Conservation (phyloP, 768 basidiomycete species). For the Porpolomopsis calyptriformis region DNA sequence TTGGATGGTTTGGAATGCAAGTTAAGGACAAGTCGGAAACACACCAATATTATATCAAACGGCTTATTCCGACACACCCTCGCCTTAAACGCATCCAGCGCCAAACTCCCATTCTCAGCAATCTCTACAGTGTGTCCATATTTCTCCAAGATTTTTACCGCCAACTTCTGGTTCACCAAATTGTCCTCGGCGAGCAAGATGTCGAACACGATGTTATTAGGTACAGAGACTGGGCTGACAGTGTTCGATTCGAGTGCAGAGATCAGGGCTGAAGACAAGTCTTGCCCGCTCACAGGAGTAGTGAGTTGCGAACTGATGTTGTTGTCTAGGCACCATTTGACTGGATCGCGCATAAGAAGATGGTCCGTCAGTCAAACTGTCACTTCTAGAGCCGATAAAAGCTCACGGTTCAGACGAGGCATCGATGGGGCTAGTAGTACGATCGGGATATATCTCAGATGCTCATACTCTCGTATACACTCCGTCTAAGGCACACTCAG, state of each 20-base stretch:
- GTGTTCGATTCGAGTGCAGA: constrained; percentile 94
- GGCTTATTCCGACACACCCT: constrained; percentile 59
- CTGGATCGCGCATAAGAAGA: constrained; percentile 27
- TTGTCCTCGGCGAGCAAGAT: constrained; percentile 97
- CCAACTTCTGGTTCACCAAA: constrained; percentile 89
- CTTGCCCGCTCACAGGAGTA: constrained; percentile 78
- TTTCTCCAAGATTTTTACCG: constrained; percentile 92
- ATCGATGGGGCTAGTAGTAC: constrained; percentile 78
- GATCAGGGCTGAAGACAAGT: constrained; percentile 84
- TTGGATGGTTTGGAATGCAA: too few species aligned
- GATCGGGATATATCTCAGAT: constrained; percentile 92
- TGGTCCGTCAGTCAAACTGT: constrained; percentile 10
- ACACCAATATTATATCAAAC: constrained; percentile 85
- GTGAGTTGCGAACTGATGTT: constrained; percentile 93
- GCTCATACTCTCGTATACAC: constrained; percentile 81
- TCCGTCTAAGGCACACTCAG: constrained; percentile 52
- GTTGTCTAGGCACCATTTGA: constrained; percentile 96
- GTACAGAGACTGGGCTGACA: constrained; percentile 74
- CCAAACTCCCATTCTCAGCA: constrained; percentile 92
- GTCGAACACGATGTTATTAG: constrained; percentile 80
- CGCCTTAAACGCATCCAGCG: constrained; percentile 84
- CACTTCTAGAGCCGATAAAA: background rate
- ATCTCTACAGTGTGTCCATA: constrained; percentile 94
- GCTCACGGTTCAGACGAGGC: constrained; percentile 65
- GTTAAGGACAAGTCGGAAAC: constrained; percentile 19